Evolutionary conservation across 805 yeast species (phyloP), one percentile per base, ranked within the genome.

Genomic region (Isabelozyma pseudorhagii): DNA sequence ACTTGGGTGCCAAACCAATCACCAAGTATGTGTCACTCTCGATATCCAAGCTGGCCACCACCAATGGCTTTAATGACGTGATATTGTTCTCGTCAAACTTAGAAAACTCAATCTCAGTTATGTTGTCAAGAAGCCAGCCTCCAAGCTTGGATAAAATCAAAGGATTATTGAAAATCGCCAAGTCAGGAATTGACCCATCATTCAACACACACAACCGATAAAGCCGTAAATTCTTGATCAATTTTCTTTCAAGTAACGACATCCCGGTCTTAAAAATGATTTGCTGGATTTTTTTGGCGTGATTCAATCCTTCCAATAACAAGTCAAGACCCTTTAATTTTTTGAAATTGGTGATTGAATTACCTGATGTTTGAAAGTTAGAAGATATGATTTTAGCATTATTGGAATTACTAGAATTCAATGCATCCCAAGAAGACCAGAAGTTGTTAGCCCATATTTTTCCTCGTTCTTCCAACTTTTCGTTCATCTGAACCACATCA

Each of bases 91-190:
- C 54, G 47, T 71, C 62, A 48, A 66, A 57, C 8, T 31, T 42
- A 48, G 54, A 49, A 44, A 74, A 66, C 53, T 87, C 92, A 14
- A 86, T 69, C 62, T 91, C 97, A 4, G 96, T 86, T 57, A 93
- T 86, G 51, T 90, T 85, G 62, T 96, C 98, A 43, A 90, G 71
- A 4, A 94, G 75, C 99, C 99, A 96, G 50, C 83, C 80, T 0
- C 97, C 98, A 25, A 94, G 72, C 56, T 96, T 81, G 39, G 89
- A 73, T 43, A 96, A 68, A 42, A 96, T 89, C 50, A 94, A 69
- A 3, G 99, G 99, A 65, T 94, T 96, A 56, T 80, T 80, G 67
- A 90, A 93, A 46, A 89, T 69, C 28, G 77, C 80, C 27, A 89
- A 72, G 59, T 89, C 94, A 4, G 96, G 94, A 1, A 91, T 69